Base-by-base conservation (phyloP, 129 eudicot genomes). In the Saposhnikovia divaricata region DNA sequence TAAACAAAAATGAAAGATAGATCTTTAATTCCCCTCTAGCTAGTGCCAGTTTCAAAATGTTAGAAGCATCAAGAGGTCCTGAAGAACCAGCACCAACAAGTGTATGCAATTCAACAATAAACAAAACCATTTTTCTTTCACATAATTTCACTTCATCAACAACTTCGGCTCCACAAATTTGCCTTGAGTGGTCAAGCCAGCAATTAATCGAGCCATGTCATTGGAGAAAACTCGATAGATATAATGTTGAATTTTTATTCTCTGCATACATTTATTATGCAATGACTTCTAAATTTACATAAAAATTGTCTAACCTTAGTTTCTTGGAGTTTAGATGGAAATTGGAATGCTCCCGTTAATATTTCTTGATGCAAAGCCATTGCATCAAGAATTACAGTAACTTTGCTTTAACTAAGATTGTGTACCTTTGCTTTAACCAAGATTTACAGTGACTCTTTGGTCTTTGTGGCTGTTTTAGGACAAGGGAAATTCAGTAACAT, bases 31-130 rank as follows among this genome's bases (percentile, higher is more conserved):
- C 72, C 9, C 76, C 82, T 23, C 76, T 75, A 1, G 80, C 76
- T 1, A 81, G 80, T 13, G 80, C 80, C 0, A 50, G 76, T 65
- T 61, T 81, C n/a, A 81, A 31, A 40, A 81, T 76, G 55, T 81
- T 81, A 2, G 84, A 72, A 72, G 76, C 76, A 72, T 72, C 76
- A 40, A 72, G 51, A 40, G 50, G 50, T 4, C 76, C 76, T 6
- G 48, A 39, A 42, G 76, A 39, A 25, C 76, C 77, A 25, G 55
- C 38, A 19, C 76, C 76, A 9, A 73, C 16, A 0, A 73, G 37
- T n/a, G 77, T 73, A n/a, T 73, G 55, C 1, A 43, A 7, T 5
- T 74, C 57, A 25, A 44, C 39, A 6, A 74, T n/a, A 48, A 12
- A 74, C 39, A 74, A 25, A 11, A 74, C 38, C 1, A 76, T 76